phyloP scores from a whole-genome alignment of 805 yeast species.

The Ogataea salicorniae region DNA sequence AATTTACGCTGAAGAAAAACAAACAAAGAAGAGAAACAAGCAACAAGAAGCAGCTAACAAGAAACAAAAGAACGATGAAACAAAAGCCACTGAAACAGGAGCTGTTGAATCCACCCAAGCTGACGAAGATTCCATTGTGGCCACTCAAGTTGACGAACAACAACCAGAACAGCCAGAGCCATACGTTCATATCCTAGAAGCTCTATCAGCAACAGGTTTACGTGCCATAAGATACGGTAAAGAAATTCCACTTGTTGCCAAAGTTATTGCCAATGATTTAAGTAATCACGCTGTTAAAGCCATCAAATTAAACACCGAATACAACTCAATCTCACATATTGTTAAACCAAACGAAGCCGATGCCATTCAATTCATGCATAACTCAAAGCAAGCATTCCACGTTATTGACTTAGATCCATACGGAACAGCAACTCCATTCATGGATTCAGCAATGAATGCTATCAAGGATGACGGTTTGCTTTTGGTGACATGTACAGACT shows the following conservation, averaged over 20 bases:
- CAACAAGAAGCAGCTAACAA: conserved; percentile 16
- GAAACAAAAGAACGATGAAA: conserved; percentile 11
- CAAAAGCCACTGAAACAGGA: conserved; percentile 8
- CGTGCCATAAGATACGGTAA: conserved; percentile 91
- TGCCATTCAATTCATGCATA: conserved; percentile 80
- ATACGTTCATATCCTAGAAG: conserved; percentile 73
- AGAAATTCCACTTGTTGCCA: conserved; percentile 73
- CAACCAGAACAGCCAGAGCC: conserved; percentile 27
- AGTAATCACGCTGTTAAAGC: conserved; percentile 80
- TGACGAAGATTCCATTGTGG: background rate
- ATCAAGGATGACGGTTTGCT: conserved; percentile 82
- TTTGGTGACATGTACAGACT: conserved; percentile 92
- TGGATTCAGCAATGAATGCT: conserved; percentile 84
- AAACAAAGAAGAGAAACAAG: conserved; percentile 25
- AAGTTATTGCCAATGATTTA: conserved; percentile 85
- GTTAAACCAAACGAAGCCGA: conserved; percentile 77
- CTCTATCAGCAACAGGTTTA: conserved; percentile 90
- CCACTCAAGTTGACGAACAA: conserved; percentile 18
- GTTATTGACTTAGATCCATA: conserved; percentile 94
- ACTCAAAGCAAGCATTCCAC: conserved; percentile 54
- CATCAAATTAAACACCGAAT: conserved; percentile 64
- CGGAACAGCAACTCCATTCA: conserved; percentile 94
- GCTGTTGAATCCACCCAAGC: conserved; percentile 2
- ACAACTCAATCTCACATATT: conserved; percentile 52
- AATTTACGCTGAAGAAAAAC: conserved; percentile 39